Conservation (phyloP, 495 filamentous ascomycete species). For the Daldinia concentrica region DNA sequence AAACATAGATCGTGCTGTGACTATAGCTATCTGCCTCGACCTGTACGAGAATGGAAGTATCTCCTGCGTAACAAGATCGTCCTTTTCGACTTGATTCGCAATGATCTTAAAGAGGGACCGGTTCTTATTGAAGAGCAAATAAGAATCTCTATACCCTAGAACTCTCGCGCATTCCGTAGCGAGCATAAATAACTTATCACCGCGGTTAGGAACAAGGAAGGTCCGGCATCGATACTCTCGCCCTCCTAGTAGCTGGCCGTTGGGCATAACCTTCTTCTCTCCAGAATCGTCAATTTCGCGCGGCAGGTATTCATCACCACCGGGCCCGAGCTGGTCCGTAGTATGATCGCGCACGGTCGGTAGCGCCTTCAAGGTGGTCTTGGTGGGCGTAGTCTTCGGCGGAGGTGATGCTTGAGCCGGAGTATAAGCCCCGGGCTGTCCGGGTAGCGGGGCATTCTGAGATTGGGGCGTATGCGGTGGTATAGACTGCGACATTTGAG, state of each 20-base stretch:
- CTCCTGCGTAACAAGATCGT: constrained; percentile 93
- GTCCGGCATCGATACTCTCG: constrained; percentile 94
- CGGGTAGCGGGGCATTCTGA: constrained; percentile 71
- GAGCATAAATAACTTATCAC: constrained; percentile 96
- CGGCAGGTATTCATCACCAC: constrained; percentile 95
- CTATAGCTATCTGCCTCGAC: constrained; percentile 97
- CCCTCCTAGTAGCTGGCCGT: constrained; percentile 80
- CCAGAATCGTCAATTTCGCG: constrained; percentile 92
- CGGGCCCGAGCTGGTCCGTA: constrained; percentile 90
- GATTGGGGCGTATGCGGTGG: constrained; percentile 82
- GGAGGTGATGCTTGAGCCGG: constrained; percentile 80
- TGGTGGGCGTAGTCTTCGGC: constrained; percentile 86
- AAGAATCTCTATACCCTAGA: constrained; percentile 94
- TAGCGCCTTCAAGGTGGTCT: constrained; percentile 89
- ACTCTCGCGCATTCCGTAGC: constrained; percentile 97
- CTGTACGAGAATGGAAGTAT: constrained; percentile 97
- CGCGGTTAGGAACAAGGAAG: constrained; percentile 88
- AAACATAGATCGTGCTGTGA: constrained; percentile 99
- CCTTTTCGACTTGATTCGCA: constrained; percentile 93
- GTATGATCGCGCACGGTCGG: constrained; percentile 97
- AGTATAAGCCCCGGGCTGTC: constrained; percentile 62
- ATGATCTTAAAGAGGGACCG: constrained; percentile 98
- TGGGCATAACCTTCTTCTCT: constrained; percentile 89
- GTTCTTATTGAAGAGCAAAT: constrained; percentile 99
- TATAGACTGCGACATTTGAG: constrained; percentile 55